phyloP scores from a whole-genome alignment of 2,329 filamentous ascomycete species.

The Trichoderma sp. region DNA sequence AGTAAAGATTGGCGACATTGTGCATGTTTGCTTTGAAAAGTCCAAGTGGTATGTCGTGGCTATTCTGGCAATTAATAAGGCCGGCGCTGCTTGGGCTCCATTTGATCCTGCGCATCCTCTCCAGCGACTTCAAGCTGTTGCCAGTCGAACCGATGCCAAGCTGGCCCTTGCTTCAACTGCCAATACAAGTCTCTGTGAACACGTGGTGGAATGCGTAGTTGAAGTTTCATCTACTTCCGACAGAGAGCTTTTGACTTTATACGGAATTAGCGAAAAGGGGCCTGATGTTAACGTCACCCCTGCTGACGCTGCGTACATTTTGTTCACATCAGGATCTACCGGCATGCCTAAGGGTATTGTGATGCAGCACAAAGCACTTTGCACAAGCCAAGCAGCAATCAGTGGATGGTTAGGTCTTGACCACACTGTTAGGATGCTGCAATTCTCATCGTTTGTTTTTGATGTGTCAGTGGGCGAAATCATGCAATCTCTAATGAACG shows the following conservation, averaged over 20 bases:
- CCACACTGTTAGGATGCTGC: neutral
- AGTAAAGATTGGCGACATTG: constrained; percentile 4
- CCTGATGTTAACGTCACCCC: neutral
- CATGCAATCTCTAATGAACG: constrained; percentile 7
- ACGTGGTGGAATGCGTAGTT: neutral
- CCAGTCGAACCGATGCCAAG: neutral
- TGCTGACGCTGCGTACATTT: neutral
- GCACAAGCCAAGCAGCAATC: neutral
- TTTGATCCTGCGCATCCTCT: constrained; percentile 20
- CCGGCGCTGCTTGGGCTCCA: constrained; percentile 20
- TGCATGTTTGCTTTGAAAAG: constrained; percentile 23
- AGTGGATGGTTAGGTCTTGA: neutral
- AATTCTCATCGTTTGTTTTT: constrained; percentile 17
- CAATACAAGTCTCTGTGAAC: neutral
- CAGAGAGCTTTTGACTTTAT: neutral
- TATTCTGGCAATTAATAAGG: constrained; percentile 17
- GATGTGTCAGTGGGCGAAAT: constrained; percentile 20
- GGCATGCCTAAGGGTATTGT: constrained; percentile 10
- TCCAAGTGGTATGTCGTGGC: constrained; percentile 21
- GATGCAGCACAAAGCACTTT: constrained; percentile 12
- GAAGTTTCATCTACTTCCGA: neutral
- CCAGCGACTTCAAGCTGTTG: constrained; percentile 1
- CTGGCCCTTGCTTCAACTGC: constrained; percentile 5
- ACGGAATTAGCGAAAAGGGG: neutral
- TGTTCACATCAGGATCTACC: constrained; percentile 16